phyloP scores from a whole-genome alignment of 2,329 filamentous ascomycete species.

The Lachnellula subtilissima region DNA sequence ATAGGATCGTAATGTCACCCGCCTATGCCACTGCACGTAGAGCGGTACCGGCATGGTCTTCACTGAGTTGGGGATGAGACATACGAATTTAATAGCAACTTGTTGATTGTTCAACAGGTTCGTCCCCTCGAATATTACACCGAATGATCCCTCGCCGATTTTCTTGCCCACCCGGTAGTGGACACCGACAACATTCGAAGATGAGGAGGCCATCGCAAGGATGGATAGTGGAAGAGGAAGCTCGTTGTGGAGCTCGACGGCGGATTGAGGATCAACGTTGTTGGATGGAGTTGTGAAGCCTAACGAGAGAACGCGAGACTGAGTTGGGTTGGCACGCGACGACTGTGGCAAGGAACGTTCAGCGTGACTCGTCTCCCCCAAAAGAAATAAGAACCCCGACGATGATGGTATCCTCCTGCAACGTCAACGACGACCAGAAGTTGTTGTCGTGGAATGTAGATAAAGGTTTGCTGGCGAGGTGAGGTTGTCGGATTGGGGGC shows the following conservation, averaged over 20 bases:
- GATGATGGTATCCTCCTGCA: not conserved
- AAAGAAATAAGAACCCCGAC: not conserved
- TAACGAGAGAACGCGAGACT: constrained; percentile 15
- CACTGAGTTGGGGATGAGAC: constrained; percentile 34
- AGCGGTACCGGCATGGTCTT: no score
- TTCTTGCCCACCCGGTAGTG: constrained; percentile 99
- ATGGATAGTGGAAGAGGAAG: constrained; percentile 2
- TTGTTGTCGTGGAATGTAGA: no score
- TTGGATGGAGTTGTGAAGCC: constrained; percentile 7
- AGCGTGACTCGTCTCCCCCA: constrained; percentile 2
- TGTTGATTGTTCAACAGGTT: constrained; percentile 99
- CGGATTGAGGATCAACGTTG: constrained; percentile 16
- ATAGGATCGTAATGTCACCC: not conserved
- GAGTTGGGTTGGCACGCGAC: constrained; percentile 17
- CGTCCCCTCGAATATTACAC: constrained; percentile 97
- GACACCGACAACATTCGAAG: constrained; percentile 93
- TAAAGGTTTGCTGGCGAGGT: not conserved
- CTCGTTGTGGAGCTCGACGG: constrained; percentile 17
- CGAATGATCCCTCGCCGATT: constrained; percentile 97
- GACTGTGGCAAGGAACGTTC: constrained; percentile 16
- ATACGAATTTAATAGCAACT: constrained; percentile 98
- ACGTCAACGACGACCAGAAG: not conserved
- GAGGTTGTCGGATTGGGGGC: not conserved
- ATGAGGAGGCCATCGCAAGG: constrained; percentile 31
- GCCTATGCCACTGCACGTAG: no score